Percentiles rank a stretch among this genome's conserved stretches.
phyloP scores from a whole-genome alignment of 1,139 yeast genomes.

The Zygosaccharomyces pseudobailii region DNA sequence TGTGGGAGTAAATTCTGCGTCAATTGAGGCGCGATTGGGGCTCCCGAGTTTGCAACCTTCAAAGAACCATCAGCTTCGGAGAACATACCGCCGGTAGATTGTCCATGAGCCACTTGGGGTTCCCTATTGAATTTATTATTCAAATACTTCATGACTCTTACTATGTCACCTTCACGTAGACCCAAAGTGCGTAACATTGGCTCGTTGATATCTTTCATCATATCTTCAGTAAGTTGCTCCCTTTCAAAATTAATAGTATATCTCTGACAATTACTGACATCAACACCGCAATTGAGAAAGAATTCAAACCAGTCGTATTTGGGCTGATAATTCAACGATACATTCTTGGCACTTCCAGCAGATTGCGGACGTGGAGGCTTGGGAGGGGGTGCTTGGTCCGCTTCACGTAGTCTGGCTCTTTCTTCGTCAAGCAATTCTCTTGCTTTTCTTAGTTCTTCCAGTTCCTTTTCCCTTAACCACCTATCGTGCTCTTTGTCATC shows the following conservation, averaged over 20 bases:
- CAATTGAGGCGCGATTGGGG: conserved; percentile 26
- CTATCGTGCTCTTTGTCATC: conserved; percentile 36
- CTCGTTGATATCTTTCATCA: conserved; percentile 75
- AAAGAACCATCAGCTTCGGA: conserved; percentile 71
- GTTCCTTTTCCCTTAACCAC: conserved; percentile 32
- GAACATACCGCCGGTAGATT: conserved; percentile 55
- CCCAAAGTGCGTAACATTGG: conserved; percentile 85
- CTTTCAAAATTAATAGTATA: conserved; percentile 80
- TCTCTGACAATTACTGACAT: conserved; percentile 89
- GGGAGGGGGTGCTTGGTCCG: conserved; percentile 33
- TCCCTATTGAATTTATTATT: conserved; percentile 68
- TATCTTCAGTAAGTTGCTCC: conserved; percentile 88
- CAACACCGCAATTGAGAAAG: conserved; percentile 89
- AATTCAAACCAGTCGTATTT: conserved; percentile 95
- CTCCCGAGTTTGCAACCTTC: conserved; percentile 42
- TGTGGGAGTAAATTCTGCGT: conserved; percentile 26
- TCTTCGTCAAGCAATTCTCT: conserved; percentile 35
- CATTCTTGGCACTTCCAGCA: conserved; percentile 25
- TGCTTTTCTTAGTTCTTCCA: conserved; percentile 32
- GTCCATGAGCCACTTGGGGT: conserved; percentile 25
- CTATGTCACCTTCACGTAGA: conserved; percentile 89
- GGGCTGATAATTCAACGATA: conserved; percentile 36
- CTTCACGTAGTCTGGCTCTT: conserved; percentile 25
- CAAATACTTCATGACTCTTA: conserved; percentile 78
- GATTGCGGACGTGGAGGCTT: conserved; percentile 37